These are phyloP conservation scores for Fusarium incarnatum DNA, from an alignment of 2,329 filamentous ascomycete species.

Conservation along the genomic window DNA sequence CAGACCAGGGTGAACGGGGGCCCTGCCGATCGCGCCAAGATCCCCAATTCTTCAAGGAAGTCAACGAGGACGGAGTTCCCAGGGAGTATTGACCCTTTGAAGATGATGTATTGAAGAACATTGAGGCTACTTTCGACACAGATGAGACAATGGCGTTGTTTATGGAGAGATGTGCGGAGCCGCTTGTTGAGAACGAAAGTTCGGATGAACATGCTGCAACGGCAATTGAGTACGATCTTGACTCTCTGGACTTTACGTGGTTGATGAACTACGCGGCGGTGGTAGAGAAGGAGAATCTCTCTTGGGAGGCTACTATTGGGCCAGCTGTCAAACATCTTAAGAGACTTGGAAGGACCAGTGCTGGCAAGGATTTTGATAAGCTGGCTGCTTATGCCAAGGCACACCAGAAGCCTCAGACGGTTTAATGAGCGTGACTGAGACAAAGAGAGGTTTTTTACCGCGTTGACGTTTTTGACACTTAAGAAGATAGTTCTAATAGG, in stretches of 20 bases:
- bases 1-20: not conserved
- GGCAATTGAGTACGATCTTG: not conserved
- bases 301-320: not conserved
- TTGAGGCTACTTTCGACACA: not conserved
- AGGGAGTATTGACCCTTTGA: no score
- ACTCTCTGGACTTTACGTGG: not conserved
- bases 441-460: no score
- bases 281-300: not conserved
- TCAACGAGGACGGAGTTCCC: not conserved
- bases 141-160: not conserved
- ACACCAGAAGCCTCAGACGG: no score
- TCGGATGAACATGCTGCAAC: not conserved
- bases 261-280: not conserved
- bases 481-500: no score
- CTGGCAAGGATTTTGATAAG: not conserved
- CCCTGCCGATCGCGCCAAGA: not conserved
- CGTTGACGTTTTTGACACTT: not conserved
- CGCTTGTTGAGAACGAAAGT: not conserved
- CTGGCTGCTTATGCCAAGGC: not conserved
- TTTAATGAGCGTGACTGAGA: no score
- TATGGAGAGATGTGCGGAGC: not conserved
- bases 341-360: not conserved
- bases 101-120: not conserved
- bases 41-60: not conserved
- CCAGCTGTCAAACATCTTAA: not conserved